Base-by-base conservation (phyloP, 441 rosid genomes). In the Geranium incanum region DNA sequence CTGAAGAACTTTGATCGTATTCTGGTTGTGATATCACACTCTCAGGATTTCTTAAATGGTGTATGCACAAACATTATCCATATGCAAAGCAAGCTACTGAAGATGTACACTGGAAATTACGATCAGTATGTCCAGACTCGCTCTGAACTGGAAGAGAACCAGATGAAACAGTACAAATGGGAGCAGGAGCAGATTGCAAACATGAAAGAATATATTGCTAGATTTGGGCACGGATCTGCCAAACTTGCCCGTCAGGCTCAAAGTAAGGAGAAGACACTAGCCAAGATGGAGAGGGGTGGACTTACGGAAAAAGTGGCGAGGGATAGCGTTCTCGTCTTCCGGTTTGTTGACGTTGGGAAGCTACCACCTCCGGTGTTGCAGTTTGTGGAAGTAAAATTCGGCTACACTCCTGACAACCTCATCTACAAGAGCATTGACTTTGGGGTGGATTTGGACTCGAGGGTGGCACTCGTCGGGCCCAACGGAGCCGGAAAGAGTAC, bases 1-100 rank as follows among this genome's bases (percentile, higher is more conserved):
- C 77, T 90, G 86, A 94, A 92, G 90, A 90, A 82, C 21, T 71
- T 75, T 37, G 78, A 75, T 8, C 66, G 78, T 13, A 75, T 75
- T 70, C 78, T 75, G 7, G 78, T 70, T 50, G 74, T 75, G n/a
- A 70, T 75, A 52, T 75, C 78, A 4, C 78, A 75, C 45, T 75
- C 78, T 0, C 78, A 75, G 70, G 78, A 70, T 70, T 75, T 75
- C 63, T 50, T 75, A 59, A 75, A 70, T 18, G 78, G 78, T 39
- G 74, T 75, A 55, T 75, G 78, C 64, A 75, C 78, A 11, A 75
- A 75, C 70, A 75, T 75, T 5, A 70, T 75, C 41, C 78, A 75
- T 70, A 70, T 75, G 78, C 78, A 75, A 41, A 75, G 28, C 68
- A 70, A 67, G 78, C 70, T 39, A 37, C 55, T 75, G 67, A 75